phyloP scores from a whole-genome alignment of 2,329 filamentous ascomycete species.

The Verticillium nonalfalfae region DNA sequence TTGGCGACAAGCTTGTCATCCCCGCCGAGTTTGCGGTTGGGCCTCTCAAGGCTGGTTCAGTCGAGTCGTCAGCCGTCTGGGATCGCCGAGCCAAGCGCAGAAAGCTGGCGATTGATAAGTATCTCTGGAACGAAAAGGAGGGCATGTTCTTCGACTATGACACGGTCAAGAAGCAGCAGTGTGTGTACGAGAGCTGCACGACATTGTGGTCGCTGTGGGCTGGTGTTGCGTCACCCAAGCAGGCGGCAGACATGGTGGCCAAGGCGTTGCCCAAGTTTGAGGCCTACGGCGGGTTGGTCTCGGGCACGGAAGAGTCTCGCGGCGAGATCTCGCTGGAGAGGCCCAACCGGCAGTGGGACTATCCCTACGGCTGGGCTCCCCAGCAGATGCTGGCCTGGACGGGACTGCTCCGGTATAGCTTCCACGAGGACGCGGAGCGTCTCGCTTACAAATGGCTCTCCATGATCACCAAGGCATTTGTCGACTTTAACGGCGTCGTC shows the following conservation, averaged over 20 bases:
- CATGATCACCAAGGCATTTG: conserved; percentile 98
- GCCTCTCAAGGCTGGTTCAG: conserved; percentile 57
- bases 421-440: conserved; percentile 81
- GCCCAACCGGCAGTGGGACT: conserved; percentile 97
- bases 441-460: conserved; percentile 95
- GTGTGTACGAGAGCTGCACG: conserved; percentile 82
- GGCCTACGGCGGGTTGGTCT: conserved; percentile 77
- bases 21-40: conserved; percentile 75
- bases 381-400: conserved; percentile 99
- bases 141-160: conserved; percentile 99
- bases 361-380: conserved; percentile 95
- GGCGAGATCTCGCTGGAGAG: conserved; percentile 72
- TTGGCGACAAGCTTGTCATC: conserved; percentile 75
- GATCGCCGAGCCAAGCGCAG: conserved; percentile 81
- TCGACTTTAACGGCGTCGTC: conserved; percentile 96
- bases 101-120: conserved; percentile 82
- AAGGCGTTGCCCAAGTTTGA: conserved; percentile 85
- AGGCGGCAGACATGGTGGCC: conserved; percentile 77
- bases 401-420: conserved; percentile 84
- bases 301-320: conserved; percentile 84
- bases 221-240: conserved; percentile 75
- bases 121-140: conserved; percentile 84
- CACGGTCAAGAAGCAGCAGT: conserved; percentile 73
- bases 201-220: conserved; percentile 99
- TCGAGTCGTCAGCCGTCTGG: conserved; percentile 83